Conservation (phyloP, 352 stramenopile species). For the Blastocystis sp. region DNA sequence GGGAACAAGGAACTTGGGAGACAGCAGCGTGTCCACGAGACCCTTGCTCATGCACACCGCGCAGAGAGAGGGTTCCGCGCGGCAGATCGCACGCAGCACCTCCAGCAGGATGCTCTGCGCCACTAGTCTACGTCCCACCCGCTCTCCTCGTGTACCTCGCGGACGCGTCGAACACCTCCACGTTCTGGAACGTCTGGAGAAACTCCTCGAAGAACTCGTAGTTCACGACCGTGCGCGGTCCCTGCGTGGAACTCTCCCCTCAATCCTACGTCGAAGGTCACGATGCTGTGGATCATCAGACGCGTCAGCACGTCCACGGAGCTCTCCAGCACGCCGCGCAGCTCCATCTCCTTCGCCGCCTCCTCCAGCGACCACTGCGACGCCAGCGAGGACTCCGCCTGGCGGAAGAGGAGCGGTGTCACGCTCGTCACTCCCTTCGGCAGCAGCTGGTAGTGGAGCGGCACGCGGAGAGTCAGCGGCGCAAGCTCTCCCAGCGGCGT, state of each 20-base stretch:
- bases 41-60: neutral
- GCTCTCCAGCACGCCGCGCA: neutral
- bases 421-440: neutral
- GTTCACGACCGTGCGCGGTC: neutral
- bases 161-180: neutral
- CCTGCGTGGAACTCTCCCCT: neutral
- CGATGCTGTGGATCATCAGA: neutral
- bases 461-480: neutral
- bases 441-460: slow-evolving; percentile 5
- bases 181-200: neutral
- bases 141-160: neutral
- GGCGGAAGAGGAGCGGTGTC: slow-evolving; percentile 37
- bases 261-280: neutral
- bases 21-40: neutral
- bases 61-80: neutral
- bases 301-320: neutral
- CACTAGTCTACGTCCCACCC: neutral
- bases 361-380: neutral
- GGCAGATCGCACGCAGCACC: slow-evolving; percentile 3
- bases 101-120: slow-evolving; percentile 4
- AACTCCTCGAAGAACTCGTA: slow-evolving; percentile 20
- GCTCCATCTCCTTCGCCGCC: neutral
- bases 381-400: neutral
- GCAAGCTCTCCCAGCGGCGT: too few species aligned
- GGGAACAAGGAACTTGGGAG: neutral